A percentile compares a stretch with the other conserved stretches of the same genome.
phyloP scores from a whole-genome alignment of 2,329 filamentous ascomycete species.

The Colletotrichum simmondsii region DNA sequence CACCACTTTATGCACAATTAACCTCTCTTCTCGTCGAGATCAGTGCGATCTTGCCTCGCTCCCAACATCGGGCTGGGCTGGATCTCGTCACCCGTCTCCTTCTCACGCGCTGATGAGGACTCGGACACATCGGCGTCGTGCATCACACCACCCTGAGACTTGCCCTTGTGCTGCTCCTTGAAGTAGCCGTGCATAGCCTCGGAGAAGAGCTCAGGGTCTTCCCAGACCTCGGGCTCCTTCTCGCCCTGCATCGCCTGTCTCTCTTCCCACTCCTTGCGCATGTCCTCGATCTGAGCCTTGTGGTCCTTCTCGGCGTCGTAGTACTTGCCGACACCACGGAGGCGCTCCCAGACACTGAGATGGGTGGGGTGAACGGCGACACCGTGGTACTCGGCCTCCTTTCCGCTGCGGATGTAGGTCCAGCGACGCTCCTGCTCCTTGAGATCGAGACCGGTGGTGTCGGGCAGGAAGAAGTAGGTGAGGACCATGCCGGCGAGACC shows the following conservation, averaged over 20 bases:
- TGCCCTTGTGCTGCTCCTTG: constrained; percentile 41
- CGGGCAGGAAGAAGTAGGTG: constrained; percentile 89
- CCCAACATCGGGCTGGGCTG: constrained; percentile 12
- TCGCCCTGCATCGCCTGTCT: constrained; percentile 57
- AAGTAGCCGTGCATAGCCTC: constrained; percentile 67
- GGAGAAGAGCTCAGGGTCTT: constrained; percentile 62
- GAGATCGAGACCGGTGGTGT: constrained; percentile 94
- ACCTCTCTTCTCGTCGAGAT: constrained; percentile 25
- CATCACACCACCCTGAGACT: constrained; percentile 11
- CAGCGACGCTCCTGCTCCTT: constrained; percentile 98
- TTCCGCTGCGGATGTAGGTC: constrained; percentile 84
- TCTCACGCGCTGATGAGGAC: constrained; percentile 27
- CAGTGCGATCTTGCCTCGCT: neutral
- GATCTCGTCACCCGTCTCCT: constrained; percentile 21
- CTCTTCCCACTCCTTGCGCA: constrained; percentile 72
- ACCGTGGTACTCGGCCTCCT: constrained; percentile 87
- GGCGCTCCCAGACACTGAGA: constrained; percentile 87
- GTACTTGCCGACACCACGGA: constrained; percentile 79
- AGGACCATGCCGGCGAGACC: constrained; percentile 87
- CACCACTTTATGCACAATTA: neutral
- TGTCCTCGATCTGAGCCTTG: constrained; percentile 85
- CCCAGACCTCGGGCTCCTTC: constrained; percentile 59
- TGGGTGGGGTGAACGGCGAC: constrained; percentile 92
- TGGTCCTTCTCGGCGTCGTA: constrained; percentile 89
- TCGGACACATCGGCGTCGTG: neutral